Evolutionary conservation across 352 stramenopile genomes (phyloP).

Genomic region (Pythium aristosporum): DNA sequence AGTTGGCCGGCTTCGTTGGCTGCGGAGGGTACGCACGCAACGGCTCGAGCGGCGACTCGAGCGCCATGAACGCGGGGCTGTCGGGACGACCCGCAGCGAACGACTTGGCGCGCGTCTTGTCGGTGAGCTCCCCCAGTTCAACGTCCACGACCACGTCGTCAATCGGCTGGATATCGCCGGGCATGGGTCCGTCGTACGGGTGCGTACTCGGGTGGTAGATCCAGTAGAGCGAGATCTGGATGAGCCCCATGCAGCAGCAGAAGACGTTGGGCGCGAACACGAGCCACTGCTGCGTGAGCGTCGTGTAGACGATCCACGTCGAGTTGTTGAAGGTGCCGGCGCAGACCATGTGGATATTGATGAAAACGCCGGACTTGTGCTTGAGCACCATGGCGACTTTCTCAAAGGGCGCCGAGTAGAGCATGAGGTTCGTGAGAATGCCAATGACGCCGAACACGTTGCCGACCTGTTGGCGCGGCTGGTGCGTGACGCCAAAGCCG

Average conservation of each 20-base stretch:
- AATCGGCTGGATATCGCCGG: not conserved
- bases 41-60: conserved; percentile 13
- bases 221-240: conserved; percentile 41
- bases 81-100: not conserved
- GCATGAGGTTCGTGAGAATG: conserved; percentile 43
- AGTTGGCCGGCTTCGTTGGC: not conserved
- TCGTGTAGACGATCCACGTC: conserved; percentile 44
- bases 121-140: not conserved
- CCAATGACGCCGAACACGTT: conserved; percentile 38
- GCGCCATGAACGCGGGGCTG: conserved; percentile 13
- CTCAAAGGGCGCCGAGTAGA: conserved; percentile 58
- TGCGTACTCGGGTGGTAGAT: conserved; percentile 52
- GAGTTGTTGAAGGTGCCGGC: conserved; percentile 48
- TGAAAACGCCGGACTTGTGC: conserved; percentile 25
- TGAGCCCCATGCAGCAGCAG: conserved; percentile 34
- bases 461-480: conserved; percentile 29
- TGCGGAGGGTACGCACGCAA: not conserved
- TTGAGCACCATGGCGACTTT: conserved; percentile 25
- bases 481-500: conserved; percentile 30
- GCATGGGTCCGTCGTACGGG: conserved; percentile 24
- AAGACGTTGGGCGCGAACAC: conserved; percentile 51
- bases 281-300: conserved; percentile 41
- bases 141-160: not conserved
- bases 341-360: conserved; percentile 50
- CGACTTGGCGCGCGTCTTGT: not conserved